Evolutionary conservation across 1,284 basidiomycete species (phyloP).

Genomic region (Pseudozyma sp.): DNA sequence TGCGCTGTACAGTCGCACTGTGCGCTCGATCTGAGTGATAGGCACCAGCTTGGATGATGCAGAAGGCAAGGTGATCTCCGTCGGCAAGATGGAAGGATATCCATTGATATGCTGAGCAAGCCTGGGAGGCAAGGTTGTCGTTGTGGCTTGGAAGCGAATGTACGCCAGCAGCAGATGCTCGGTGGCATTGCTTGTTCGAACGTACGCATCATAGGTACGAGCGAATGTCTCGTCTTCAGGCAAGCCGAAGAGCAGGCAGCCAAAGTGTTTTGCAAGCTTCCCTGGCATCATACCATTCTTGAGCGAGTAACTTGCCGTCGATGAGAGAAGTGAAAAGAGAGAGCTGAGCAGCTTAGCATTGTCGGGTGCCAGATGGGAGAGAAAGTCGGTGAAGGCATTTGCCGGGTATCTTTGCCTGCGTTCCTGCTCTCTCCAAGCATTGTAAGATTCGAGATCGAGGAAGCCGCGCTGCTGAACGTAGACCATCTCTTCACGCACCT

Average conservation of each 20-base stretch:
- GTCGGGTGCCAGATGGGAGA: conserved; percentile 36
- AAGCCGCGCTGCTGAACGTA: conserved; percentile 66
- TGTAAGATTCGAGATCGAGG: conserved; percentile 61
- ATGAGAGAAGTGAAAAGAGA: conserved; percentile 65
- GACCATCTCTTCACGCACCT: conserved; percentile 58
- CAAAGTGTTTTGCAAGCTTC: conserved; percentile 60
- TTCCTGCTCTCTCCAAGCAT: conserved; percentile 62
- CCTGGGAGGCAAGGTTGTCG: conserved; percentile 49
- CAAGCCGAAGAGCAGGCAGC: conserved; percentile 63
- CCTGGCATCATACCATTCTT: conserved; percentile 68
- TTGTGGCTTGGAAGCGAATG: conserved; percentile 58
- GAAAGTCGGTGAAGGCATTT: conserved; percentile 47
- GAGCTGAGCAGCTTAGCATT: conserved; percentile 53
- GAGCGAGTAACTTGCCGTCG: conserved; percentile 62
- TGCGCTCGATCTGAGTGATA: conserved; percentile 62
- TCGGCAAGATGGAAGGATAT: conserved; percentile 60
- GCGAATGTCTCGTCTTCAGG: conserved; percentile 67
- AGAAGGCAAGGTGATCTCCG: conserved; percentile 45
- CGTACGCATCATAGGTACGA: conserved; percentile 63
- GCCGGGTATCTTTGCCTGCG: conserved; percentile 41
- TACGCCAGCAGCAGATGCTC: conserved; percentile 66
- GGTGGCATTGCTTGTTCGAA: conserved; percentile 63
- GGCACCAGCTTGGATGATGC: conserved; percentile 54
- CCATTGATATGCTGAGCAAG: conserved; percentile 58
- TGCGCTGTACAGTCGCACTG: conserved; percentile 59